Percentiles rank a stretch among this genome's conserved stretches.
These are phyloP conservation scores for Helenozyma baotianmanensis DNA, from an alignment of 805 yeast species.

Conservation along the genomic window DNA sequence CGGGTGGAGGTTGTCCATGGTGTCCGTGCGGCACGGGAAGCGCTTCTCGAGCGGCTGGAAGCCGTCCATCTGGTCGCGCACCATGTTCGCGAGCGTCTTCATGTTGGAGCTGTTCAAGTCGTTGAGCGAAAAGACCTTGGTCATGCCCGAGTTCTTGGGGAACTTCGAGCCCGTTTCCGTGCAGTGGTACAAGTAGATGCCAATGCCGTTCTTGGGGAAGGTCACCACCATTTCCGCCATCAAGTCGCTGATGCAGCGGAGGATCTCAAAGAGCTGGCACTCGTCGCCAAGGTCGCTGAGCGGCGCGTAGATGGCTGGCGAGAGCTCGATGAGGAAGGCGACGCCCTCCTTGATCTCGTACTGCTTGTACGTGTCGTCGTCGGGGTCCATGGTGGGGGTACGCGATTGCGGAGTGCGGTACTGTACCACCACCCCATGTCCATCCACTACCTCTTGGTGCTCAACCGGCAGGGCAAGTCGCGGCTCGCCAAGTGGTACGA, in stretches of 20 bases:
- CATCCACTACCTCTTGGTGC: conserved; percentile 72
- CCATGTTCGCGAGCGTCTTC: conserved; percentile 48
- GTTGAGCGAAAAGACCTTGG: conserved; percentile 46
- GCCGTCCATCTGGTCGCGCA: conserved; percentile 38
- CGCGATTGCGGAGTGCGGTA: too few relatives aligned
- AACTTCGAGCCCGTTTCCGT: conserved; percentile 22
- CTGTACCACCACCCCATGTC: too few relatives aligned
- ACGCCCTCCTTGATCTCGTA: conserved; percentile 61
- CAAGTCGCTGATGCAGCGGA: conserved; percentile 56
- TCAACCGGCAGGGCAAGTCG: conserved; percentile 92
- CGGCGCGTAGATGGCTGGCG: conserved; percentile 40
- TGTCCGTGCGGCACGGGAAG: conserved; percentile 11
- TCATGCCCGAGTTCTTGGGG: conserved; percentile 37
- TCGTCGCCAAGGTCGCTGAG: conserved; percentile 33
- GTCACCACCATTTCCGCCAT: conserved; percentile 63
- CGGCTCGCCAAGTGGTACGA: conserved; percentile 77
- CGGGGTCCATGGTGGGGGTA: too few relatives aligned
- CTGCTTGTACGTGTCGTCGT: conserved; percentile 30
- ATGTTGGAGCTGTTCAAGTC: conserved; percentile 55
- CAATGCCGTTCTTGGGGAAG: conserved; percentile 67
- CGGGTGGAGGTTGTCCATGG: conserved; percentile 24
- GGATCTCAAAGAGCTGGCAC: conserved; percentile 46
- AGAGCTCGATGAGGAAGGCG: conserved; percentile 56
- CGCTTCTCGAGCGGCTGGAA: conserved; percentile 6
- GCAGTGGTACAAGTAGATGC: conserved; percentile 61